Evolutionary conservation across 768 basidiomycete species (phyloP), one percentile per base, ranked within the genome.

Genomic region (Botryobasidium botryosum): DNA sequence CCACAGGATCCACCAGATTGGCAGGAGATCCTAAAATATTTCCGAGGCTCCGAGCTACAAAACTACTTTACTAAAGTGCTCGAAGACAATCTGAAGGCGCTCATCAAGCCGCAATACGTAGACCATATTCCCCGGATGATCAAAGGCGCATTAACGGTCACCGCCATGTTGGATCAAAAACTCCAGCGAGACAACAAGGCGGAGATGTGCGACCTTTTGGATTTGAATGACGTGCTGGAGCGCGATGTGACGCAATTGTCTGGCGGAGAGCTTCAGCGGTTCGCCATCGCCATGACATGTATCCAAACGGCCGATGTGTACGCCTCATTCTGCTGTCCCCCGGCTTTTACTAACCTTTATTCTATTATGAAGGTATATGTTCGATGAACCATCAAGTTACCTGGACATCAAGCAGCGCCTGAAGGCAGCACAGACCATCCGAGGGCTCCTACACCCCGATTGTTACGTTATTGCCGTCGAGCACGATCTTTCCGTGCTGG

Each of bases 61-160:
- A 99, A 99, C 60, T 99, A 97, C 67, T 99, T 99, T 64, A 97
- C 94, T 41, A 97, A 97, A 63, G 88, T 97, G 5, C 71, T 99
- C 17, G 94, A 97, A 62, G 94, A 99, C 63, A 90, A 99, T 57
- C 68, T 97, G 59, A 97, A 96, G 67, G 91, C 94, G 1, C 74
- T 99, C 50, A 97, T 97, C 61, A 99, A 99, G 64, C 94, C 94
- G 1, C 94, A 99, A 73, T 99, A 99, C 59, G 94, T 99, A 52
- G 94, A 99, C 60, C 91, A 97, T 61, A 96, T 99, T 56, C 94
- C 94, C 3, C 75, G 80, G 35, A 87, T 88, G 32, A 85, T 99
- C 69, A 92, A 97, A 63, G 88, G 81, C 44, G 69, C 65, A 39
- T 72, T 85, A 70, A 80, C 79, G 2, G 91, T 99, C 23, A 66